Conservation (phyloP, 371 early-diverging fungal species). For the Mucor plumbeus region DNA sequence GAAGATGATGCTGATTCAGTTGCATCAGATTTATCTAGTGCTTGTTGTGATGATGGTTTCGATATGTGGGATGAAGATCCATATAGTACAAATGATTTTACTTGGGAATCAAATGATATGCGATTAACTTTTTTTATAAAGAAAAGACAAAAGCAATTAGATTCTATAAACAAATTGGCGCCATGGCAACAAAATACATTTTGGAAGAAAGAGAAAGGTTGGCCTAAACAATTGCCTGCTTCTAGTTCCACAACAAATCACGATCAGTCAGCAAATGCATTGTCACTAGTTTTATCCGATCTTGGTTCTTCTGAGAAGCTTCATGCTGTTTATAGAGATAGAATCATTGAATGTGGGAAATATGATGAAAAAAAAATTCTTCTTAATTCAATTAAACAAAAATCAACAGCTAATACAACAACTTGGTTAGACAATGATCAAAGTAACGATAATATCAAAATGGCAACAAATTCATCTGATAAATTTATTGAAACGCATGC, state of each 20-base stretch:
- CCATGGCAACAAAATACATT: constrained; percentile 38
- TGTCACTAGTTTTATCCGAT: constrained; percentile 49
- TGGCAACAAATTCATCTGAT: not conserved
- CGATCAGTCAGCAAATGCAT: constrained; percentile 57
- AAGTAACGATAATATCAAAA: not conserved
- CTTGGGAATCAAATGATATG: constrained; percentile 61
- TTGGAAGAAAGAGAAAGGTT: constrained; percentile 49
- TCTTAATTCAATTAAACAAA: not conserved
- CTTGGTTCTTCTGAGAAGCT: constrained; percentile 54
- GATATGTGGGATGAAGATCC: constrained; percentile 63
- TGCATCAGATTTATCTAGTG: constrained; percentile 47
- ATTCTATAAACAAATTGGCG: constrained; percentile 14
- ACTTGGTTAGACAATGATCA: constrained; percentile 34
- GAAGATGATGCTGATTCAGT: constrained; percentile 45
- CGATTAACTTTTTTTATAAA: constrained; percentile 44
- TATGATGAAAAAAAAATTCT: not conserved
- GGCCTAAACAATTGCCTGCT: constrained; percentile 55
- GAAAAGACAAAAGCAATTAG: constrained; percentile 24
- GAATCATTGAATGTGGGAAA: constrained; percentile 58
- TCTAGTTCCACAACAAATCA: constrained; percentile 59
- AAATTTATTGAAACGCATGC: constrained; percentile 32
- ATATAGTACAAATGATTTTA: constrained; percentile 54
- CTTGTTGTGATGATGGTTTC: constrained; percentile 31
- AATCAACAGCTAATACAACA: constrained; percentile 5
- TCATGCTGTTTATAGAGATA: constrained; percentile 49